Base-by-base conservation (phyloP, 176 grass and related monocot genomes). In the Carex parvula region DNA sequence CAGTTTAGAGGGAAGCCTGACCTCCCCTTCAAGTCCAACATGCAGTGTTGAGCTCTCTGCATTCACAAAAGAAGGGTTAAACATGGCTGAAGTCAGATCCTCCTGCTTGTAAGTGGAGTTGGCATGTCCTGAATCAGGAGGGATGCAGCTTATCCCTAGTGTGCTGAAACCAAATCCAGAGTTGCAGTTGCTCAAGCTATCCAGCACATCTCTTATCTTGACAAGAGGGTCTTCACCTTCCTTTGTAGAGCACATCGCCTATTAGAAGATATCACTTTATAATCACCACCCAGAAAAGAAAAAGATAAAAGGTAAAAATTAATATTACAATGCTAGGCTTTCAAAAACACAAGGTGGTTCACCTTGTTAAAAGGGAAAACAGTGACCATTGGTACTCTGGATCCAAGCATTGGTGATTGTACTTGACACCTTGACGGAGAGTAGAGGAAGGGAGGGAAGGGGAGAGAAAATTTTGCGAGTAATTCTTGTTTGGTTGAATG, bases 121-220 rank as follows among this genome's bases (percentile, higher is more conserved):
- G 17, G 73, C 55, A 53, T 93, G 86, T 80, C 88, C 92, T 5
- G 91, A 88, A 88, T 93, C 89, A 11, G 88, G 80, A 77, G 89
- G 89, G 69, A 91, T 90, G 73, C 81, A 83, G 74, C 91, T 82
- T 75, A 85, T 90, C 29, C 87, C 91, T 64, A 84, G 62, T 44
- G 84, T 89, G 74, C 90, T 91, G 42, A 86, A 90, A 87, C 84
- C 89, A 64, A 88, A 91, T 6, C 86, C 80, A 84, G 86, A 86
- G 53, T 86, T 87, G 16, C 81, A 63, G 46, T 33, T 88, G 75
- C 90, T 88, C 61, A 91, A 82, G 62, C 73, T 86, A 86, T 92
- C 93, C 17, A 95, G 84, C 71, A 89, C 93, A 84, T 93, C 79
- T 68, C 89, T 89, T 33, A 95, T 95, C 87, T 95, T 98, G 6